phyloP scores from a whole-genome alignment of 2,329 filamentous ascomycete species.

The Fusarium austroafricanum region DNA sequence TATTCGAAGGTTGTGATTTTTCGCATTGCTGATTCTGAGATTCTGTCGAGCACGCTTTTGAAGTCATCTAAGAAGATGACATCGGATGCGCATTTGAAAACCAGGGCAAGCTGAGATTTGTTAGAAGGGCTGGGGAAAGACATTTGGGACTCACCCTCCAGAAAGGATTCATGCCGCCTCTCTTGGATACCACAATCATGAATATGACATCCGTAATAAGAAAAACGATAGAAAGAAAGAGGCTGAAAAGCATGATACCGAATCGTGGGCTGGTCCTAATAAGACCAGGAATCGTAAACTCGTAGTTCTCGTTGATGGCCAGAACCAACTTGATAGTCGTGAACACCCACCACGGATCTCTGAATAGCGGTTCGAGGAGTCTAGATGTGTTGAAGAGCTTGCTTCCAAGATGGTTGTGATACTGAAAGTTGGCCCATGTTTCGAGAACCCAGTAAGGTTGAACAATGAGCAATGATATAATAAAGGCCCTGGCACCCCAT shows the following conservation, averaged over 20 bases:
- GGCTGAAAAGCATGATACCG: slow-evolving; percentile 28
- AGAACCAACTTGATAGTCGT: slow-evolving; percentile 21
- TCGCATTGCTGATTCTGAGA: slow-evolving; percentile 29
- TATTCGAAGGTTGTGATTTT: slow-evolving; percentile 27
- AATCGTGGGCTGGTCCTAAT: slow-evolving; percentile 21
- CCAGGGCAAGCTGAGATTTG: slow-evolving; percentile 2
- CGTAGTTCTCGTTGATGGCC: slow-evolving; percentile 31
- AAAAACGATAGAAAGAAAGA: slow-evolving; percentile 20
- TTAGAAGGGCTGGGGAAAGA: background rate
- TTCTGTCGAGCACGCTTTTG: slow-evolving; percentile 25
- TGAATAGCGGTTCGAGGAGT: slow-evolving; percentile 17
- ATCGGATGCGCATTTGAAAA: slow-evolving; percentile 34
- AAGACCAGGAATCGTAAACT: slow-evolving; percentile 23
- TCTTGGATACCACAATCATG: slow-evolving; percentile 27
- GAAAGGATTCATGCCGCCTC: slow-evolving; percentile 28
- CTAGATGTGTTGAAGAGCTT: slow-evolving; percentile 14
- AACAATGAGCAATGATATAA: slow-evolving; percentile 12
- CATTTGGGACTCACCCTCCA: slow-evolving; percentile 15
- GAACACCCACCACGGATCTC: slow-evolving; percentile 34
- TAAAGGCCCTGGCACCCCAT: slow-evolving; percentile 25
- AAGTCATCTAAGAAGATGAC: slow-evolving; percentile 32
- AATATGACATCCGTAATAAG: slow-evolving; percentile 25
- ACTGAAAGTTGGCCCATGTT: slow-evolving; percentile 34
- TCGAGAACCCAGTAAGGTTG: slow-evolving; percentile 32
- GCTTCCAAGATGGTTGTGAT: slow-evolving; percentile 25